Evolutionary conservation across 2,329 filamentous ascomycete genomes (phyloP), one percentile per base, ranked within the genome.

Genomic region (Colletotrichum melonis): DNA sequence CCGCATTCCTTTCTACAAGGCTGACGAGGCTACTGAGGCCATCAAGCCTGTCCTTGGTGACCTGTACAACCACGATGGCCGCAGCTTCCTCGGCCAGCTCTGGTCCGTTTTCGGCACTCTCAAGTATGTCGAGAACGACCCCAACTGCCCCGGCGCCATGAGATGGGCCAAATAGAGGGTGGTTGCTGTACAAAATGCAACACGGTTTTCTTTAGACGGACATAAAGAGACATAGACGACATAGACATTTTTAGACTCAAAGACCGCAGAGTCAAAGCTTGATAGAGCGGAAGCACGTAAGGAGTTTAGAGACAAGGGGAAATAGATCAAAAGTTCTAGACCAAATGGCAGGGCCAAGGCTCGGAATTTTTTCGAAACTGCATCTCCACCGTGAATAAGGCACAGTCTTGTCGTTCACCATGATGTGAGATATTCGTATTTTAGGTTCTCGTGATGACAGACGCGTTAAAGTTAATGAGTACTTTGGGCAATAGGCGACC

Each of bases 1-100:
- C 30, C 81, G 82, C 46, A 91, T 91, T 58, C 89, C 89, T 16
- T 90, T 90, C 80, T 92, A 92, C 83, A 84, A 90, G 76, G 89
- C 89, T 26, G 86, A 88, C 73, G 86, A 89, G 78, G 89, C 89
- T n/a, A 90, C 88, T 11, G 82, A 86, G 70, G 87, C 89, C 49
- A 89, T 91, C 78, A 85, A 84, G 77, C 85, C 86, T 11, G 81
- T 91, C n/a, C 85, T 91, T 22, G 89, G 89, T 8, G 82, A 86
- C 35, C 82, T 87, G 67, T 91, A 91, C 81, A 84, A 84, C 78
- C 78, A 81, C 9, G 86, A 88, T 60, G 78, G 83, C 14, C 77
- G 81, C 63, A 83, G 82, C 28, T 88, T 88, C 78, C 75, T 86
- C 67, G 82, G 83, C 63, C 82, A 84, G 67, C 81, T 88, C 59